Percentiles rank a stretch among this genome's conserved stretches.
Conservation (phyloP, 306 rosid species). For the Cicer yamashitae region DNA sequence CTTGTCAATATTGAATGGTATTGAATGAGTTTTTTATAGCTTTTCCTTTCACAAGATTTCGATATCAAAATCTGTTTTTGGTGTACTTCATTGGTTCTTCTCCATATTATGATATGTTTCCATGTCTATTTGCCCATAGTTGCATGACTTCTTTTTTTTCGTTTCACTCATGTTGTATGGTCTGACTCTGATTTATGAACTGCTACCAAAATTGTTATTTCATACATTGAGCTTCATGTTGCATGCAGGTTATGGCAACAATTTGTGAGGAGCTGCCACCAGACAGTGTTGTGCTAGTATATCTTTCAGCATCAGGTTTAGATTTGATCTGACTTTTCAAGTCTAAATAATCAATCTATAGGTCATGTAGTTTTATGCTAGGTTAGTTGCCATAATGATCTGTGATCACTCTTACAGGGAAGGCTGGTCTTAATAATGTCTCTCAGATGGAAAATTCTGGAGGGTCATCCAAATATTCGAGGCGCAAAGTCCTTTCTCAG, state of each 20-base stretch:
- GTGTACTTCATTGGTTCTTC: slow-evolving; percentile 13
- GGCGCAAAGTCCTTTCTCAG: slow-evolving; percentile 62
- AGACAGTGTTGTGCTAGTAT: slow-evolving; percentile 81
- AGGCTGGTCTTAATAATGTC: slow-evolving; percentile 59
- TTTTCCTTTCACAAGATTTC: slow-evolving; percentile 33
- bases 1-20: slow-evolving; percentile 14
- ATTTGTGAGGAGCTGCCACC: slow-evolving; percentile 93
- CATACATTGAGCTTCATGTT: slow-evolving; percentile 46
- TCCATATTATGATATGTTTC: slow-evolving; percentile 29
- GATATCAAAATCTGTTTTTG: slow-evolving; percentile 18
- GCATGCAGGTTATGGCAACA: slow-evolving; percentile 87
- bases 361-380: slow-evolving; percentile 37
- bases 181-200: slow-evolving; percentile 40
- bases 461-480: slow-evolving; percentile 67
- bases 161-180: slow-evolving; percentile 6
- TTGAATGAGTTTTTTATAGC: slow-evolving; percentile 25
- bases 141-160: not conserved
- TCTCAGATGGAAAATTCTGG: slow-evolving; percentile 59
- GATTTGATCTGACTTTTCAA: slow-evolving; percentile 39
- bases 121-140: not conserved
- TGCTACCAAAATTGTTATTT: slow-evolving; percentile 14
- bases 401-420: slow-evolving; percentile 68
- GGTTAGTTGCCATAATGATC: slow-evolving; percentile 52
- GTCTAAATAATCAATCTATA: slow-evolving; percentile 35
- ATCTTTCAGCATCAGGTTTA: slow-evolving; percentile 93